Conservation (phyloP, 768 basidiomycete genomes). For the Saitozyma sp. region DNA sequence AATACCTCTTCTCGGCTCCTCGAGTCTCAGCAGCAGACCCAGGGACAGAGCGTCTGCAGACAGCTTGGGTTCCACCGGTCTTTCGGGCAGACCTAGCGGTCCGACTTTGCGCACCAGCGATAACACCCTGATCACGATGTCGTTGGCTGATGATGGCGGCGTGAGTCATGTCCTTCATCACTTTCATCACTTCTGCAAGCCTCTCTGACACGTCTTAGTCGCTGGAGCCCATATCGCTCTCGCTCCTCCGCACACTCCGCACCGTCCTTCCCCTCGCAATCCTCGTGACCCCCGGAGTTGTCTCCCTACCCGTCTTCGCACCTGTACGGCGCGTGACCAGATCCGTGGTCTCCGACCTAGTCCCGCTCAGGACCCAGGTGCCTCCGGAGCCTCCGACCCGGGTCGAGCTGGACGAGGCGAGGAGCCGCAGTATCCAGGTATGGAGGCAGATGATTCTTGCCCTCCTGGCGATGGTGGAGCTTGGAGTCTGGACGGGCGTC, state of each 20-base stretch:
- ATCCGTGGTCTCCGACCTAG: conserved; percentile 32
- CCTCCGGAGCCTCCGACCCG: conserved; percentile 17
- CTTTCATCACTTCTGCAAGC: too few relatives aligned
- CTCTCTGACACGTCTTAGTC: too few relatives aligned
- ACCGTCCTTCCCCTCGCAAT: conserved; percentile 35
- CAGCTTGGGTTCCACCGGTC: too few relatives aligned
- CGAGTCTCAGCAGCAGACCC: too few relatives aligned
- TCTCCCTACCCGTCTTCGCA: conserved; percentile 24
- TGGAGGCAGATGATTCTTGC: conserved; percentile 40
- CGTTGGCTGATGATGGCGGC: too few relatives aligned
- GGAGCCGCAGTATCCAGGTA: conserved; percentile 12
- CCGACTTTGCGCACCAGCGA: too few relatives aligned
- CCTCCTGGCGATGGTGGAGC: conserved; percentile 18
- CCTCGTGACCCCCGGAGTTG: conserved; percentile 27
- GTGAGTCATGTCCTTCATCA: too few relatives aligned
- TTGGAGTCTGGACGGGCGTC: conserved; percentile 33
- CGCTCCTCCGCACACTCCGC: conserved; percentile 29
- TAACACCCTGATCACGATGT: too few relatives aligned
- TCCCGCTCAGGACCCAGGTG: conserved; percentile 33
- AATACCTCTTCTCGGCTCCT: too few relatives aligned
- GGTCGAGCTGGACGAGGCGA: conserved; percentile 13
- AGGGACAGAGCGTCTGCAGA: too few relatives aligned
- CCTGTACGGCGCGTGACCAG: conserved; percentile 14
- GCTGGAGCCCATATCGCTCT: conserved; percentile 20
- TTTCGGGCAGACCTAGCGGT: too few relatives aligned